A percentile compares a stretch with the other conserved stretches of the same genome.
phyloP scores from a whole-genome alignment of 148 eudicot genomes.

The Diospyros lotus region DNA sequence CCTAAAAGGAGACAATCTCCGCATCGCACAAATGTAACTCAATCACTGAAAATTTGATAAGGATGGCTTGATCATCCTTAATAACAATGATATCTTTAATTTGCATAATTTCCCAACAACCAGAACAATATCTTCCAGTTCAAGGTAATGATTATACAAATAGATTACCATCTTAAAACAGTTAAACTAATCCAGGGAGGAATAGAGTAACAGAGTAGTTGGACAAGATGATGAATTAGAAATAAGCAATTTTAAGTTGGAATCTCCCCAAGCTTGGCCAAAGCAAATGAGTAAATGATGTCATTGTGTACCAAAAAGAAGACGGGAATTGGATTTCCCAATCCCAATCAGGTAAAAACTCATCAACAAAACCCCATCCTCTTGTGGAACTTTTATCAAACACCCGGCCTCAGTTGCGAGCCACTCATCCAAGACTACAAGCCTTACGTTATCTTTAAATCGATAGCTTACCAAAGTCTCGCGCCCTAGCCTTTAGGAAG shows the following conservation, averaged over 20 bases:
- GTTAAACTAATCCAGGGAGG: too few relatives aligned
- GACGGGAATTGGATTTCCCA: neutral
- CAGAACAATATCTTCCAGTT: neutral
- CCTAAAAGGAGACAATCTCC: neutral
- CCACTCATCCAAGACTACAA: neutral
- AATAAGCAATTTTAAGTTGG: neutral
- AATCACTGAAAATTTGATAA: neutral
- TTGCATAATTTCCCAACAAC: slow-evolving; percentile 4
- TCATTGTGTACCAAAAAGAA: neutral
- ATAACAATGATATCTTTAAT: neutral
- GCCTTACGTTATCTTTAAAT: neutral
- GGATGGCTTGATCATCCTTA: neutral
- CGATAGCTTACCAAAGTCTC: neutral
- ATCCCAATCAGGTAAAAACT: neutral
- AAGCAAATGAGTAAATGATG: neutral
- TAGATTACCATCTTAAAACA: neutral
- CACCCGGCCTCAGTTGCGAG: neutral
- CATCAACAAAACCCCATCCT: neutral
- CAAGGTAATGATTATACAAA: neutral
- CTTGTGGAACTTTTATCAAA: neutral
- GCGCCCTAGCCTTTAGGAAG: neutral
- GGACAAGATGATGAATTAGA: neutral
- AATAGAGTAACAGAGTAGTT: neutral
- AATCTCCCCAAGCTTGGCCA: neutral
- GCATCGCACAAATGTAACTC: neutral